Conservation (phyloP, 768 basidiomycete genomes). For the Trametes cubensis region DNA sequence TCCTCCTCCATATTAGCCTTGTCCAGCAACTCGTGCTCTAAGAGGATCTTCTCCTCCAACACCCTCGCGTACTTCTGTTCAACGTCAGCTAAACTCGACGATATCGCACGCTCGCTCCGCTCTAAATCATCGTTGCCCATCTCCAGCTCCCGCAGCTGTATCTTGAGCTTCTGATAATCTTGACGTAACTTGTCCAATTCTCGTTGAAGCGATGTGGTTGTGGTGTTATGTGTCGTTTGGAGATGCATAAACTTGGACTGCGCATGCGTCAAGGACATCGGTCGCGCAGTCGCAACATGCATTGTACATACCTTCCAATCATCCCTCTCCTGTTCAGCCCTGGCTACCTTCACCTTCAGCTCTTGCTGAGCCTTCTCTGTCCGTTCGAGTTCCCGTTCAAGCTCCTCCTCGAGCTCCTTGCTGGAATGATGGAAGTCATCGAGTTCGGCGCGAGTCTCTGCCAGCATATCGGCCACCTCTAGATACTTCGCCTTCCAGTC, state of each 20-base stretch:
- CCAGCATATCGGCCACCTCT: slow-evolving; percentile 82
- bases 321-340: slow-evolving; percentile 76
- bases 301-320: slow-evolving; percentile 83
- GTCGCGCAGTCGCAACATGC: slow-evolving; percentile 6
- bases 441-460: slow-evolving; percentile 83
- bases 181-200: slow-evolving; percentile 84
- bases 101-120: slow-evolving; percentile 86
- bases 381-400: slow-evolving; percentile 87
- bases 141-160: slow-evolving; percentile 85
- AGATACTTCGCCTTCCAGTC: slow-evolving; percentile 83
- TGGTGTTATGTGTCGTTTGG: slow-evolving; percentile 89
- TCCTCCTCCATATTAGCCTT: slow-evolving; percentile 92
- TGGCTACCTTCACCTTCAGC: slow-evolving; percentile 68
- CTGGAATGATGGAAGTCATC: slow-evolving; percentile 86
- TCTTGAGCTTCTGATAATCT: slow-evolving; percentile 68
- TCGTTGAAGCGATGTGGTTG: slow-evolving; percentile 87
- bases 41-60: slow-evolving; percentile 94
- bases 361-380: slow-evolving; percentile 87
- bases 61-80: slow-evolving; percentile 89
- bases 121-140: slow-evolving; percentile 99
- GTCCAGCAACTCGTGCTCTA: slow-evolving; percentile 93
- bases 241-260: slow-evolving; percentile 85
- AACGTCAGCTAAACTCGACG: slow-evolving; percentile 79
- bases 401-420: slow-evolving; percentile 91
- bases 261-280: slow-evolving; percentile 16